Evolutionary conservation across 1,139 yeast genomes (phyloP).

Genomic region (Lodderomyces elongisporus): DNA sequence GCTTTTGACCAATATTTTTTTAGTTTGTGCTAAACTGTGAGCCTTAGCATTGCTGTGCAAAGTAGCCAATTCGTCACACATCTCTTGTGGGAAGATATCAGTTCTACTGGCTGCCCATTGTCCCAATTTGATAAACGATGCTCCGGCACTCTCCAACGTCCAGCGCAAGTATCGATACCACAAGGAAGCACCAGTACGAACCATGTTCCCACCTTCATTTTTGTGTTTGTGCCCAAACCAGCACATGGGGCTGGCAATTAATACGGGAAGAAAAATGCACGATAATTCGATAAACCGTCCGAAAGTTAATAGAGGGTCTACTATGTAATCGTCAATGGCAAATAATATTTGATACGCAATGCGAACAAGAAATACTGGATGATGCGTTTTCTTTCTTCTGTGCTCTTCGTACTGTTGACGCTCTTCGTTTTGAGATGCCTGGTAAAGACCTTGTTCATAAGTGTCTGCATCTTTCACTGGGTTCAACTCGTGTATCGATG

Average conservation of each 20-base stretch:
- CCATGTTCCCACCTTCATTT: conserved; percentile 21
- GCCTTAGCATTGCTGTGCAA: conserved; percentile 80
- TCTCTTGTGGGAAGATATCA: conserved; percentile 76
- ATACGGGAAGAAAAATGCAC: conserved; percentile 63
- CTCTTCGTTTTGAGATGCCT: conserved; percentile 56
- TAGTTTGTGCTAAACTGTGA: conserved; percentile 64
- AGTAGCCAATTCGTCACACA: conserved; percentile 73
- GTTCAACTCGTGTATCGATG: conserved; percentile 29
- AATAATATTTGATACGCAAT: conserved; percentile 34
- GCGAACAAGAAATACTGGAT: conserved; percentile 23
- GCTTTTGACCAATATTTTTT: conserved; percentile 51
- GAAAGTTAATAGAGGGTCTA: conserved; percentile 68
- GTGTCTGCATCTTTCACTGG: conserved; percentile 55
- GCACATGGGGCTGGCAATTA: conserved; percentile 60
- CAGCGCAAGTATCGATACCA: conserved; percentile 71
- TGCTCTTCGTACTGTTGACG: conserved; percentile 21
- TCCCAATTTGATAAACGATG: conserved; percentile 90
- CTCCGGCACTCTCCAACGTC: conserved; percentile 83
- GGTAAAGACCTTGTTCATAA: conserved; percentile 60
- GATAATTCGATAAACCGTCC: conserved; percentile 67
- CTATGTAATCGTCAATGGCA: conserved; percentile 43
- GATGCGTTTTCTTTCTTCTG: conserved; percentile 21
- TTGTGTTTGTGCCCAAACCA: conserved; percentile 49
- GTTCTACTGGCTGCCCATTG: conserved; percentile 99
- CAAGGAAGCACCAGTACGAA: conserved; percentile 55